Evolutionary conservation across 805 yeast genomes (phyloP).

Genomic region (Cyberlindnera mississippiensis): DNA sequence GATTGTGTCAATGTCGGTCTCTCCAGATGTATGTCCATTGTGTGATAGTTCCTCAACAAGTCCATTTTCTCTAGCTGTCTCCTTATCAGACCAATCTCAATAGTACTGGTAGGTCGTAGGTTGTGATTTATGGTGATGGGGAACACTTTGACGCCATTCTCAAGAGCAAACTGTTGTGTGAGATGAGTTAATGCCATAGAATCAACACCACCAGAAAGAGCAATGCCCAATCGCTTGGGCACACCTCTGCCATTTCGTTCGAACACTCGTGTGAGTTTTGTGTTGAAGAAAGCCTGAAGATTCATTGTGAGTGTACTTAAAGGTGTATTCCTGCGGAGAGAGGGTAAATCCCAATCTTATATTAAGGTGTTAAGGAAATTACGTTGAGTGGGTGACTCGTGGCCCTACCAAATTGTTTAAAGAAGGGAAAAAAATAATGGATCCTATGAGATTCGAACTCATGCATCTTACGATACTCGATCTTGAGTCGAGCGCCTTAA

Average conservation of each 20-base stretch:
- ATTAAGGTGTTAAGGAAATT: too few relatives aligned
- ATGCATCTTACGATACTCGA: slow-evolving; percentile 24
- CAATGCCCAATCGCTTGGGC: slow-evolving; percentile 42
- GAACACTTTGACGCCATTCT: slow-evolving; percentile 32
- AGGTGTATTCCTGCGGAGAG: not conserved
- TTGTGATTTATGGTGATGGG: slow-evolving; percentile 70
- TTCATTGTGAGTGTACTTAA: not conserved
- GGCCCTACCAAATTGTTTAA: slow-evolving; percentile 3
- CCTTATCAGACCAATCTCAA: slow-evolving; percentile 25
- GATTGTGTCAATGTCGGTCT: slow-evolving; percentile 6
- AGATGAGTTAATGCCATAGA: slow-evolving; percentile 66
- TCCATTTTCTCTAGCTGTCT: slow-evolving; percentile 16
- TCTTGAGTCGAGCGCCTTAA: slow-evolving; percentile 25
- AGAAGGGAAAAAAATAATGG: slow-evolving; percentile 15
- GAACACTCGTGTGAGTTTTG: slow-evolving; percentile 7
- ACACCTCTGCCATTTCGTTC: slow-evolving; percentile 4
- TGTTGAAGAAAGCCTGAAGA: slow-evolving; percentile 5
- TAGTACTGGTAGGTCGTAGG: slow-evolving; percentile 36
- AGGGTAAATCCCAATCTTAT: too few relatives aligned
- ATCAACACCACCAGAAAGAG: slow-evolving; percentile 80
- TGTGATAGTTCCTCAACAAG: slow-evolving; percentile 25
- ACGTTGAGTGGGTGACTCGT: not conserved
- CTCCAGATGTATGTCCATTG: slow-evolving; percentile 25
- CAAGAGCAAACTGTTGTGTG: slow-evolving; percentile 34
- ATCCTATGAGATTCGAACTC: slow-evolving; percentile 24